These are phyloP conservation scores for Salix caprea DNA, from an alignment of 345 rosid genomes.

Conservation along the genomic window DNA sequence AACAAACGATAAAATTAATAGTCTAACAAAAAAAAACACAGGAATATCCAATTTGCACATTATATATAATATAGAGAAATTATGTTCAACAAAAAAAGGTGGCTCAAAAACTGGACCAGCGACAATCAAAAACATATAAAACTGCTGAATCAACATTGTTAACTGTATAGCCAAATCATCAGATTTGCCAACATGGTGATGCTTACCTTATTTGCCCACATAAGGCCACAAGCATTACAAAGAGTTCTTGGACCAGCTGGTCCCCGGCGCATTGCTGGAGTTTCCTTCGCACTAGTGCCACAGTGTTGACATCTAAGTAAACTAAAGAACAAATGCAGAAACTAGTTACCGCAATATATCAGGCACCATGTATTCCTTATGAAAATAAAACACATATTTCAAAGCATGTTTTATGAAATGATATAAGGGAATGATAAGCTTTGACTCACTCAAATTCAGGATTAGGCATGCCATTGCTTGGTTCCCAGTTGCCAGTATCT, in stretches of 20 bases:
- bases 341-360: not conserved
- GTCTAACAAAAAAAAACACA: not conserved
- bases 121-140: not conserved
- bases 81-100: not conserved
- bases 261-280: slow-evolving; percentile 52
- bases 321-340: not conserved
- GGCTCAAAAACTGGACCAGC: not conserved
- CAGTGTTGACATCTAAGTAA: slow-evolving; percentile 36
- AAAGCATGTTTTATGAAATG: not conserved
- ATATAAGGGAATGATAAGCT: not conserved
- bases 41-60: not conserved
- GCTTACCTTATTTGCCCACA: slow-evolving; percentile 47
- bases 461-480: slow-evolving; percentile 25
- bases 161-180: not conserved
- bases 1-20: not conserved
- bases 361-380: not conserved
- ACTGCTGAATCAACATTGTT: not conserved
- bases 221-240: slow-evolving; percentile 49
- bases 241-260: slow-evolving; percentile 43
- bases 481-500: slow-evolving; percentile 30
- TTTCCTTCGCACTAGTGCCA: slow-evolving; percentile 37
- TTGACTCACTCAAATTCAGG: slow-evolving; percentile 29
- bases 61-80: not conserved
- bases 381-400: not conserved
- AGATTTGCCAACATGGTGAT: not conserved